Evolutionary conservation across 106 monocot genomes (phyloP), one percentile per base, ranked within the genome.

Genomic region (Dioscorea zingiberensis): DNA sequence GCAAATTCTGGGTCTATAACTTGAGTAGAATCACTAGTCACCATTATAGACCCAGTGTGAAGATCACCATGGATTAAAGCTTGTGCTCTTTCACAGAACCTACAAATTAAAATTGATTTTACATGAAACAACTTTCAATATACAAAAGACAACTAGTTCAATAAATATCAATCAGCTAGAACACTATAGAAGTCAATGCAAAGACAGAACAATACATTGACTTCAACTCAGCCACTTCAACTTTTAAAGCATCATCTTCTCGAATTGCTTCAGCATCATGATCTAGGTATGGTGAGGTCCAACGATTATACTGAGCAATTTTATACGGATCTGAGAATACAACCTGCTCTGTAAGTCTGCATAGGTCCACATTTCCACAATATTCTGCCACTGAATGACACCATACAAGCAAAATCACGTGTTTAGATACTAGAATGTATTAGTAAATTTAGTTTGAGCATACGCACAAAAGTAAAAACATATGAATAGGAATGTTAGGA

Each of bases 51-150:
- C 66, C 97, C 86, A 62, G 92, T 98, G 73, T 92, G 97, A 30
- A 98, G 86, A 86, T 98, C 97, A 71, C 86, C 97, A 84, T 98
- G 97, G 69, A 98, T 84, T 25, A 98, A 70, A 64, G 97, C 97
- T 72, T 97, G 97, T 44, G 88, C 70, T 81, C 95, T 97, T 88
- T 97, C 97, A 76, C 88, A 89, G 55, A 98, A 98, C 92, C 97
- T 98, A 47, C 38, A 77, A 38, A 38, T 38, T 7, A 30, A 7
- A 30, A 7, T 30, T 0, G 38, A 6, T 38, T 38, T 38, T 38
- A 38, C 38, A 38, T 38, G 1, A 38, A 38, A 38, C 3, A 2
- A n/a, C 10, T 38, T 38, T 38, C 4, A 0, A 38, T 38, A 38
- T 10, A 6, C 4, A 38, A 0, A 10, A 38, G 10, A 38, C 4